phyloP scores from a whole-genome alignment of 2,329 filamentous ascomycete genomes.

The Gnomoniopsis smithogilvyi region DNA sequence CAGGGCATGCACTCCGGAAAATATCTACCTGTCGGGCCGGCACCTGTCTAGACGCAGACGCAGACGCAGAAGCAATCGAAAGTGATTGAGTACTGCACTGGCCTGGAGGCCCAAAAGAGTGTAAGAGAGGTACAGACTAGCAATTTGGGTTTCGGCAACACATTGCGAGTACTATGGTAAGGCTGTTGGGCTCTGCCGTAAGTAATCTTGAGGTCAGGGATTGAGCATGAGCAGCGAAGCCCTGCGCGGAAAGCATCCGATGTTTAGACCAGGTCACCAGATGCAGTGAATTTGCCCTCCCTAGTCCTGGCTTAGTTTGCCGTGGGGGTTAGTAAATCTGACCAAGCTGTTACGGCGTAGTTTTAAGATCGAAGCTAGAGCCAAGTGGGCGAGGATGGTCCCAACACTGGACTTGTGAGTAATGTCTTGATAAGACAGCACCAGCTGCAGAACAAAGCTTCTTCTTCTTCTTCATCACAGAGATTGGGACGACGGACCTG shows the following conservation, averaged over 20 bases:
- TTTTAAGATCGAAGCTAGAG: conserved; percentile 12
- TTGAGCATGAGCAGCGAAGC: not conserved
- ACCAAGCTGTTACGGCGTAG: conserved; percentile 5
- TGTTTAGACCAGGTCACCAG: not conserved
- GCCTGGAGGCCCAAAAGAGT: no score
- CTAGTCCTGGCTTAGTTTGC: not conserved
- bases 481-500: not conserved
- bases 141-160: not conserved
- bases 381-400: conserved; percentile 8
- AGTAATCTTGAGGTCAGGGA: not conserved
- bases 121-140: no score
- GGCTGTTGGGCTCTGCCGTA: not conserved
- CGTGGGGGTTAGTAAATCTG: conserved; percentile 3
- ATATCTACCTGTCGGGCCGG: not conserved
- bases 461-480: not conserved
- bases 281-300: not conserved
- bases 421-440: conserved; percentile 2
- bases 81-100: not conserved
- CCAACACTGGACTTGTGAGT: conserved; percentile 10
- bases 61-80: not conserved
- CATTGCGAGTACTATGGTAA: not conserved
- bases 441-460: not conserved
- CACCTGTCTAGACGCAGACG: not conserved
- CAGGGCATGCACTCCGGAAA: not conserved
- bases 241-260: not conserved